These are phyloP conservation scores for Aspergillus tamarii DNA, from an alignment of 2,329 filamentous ascomycete genomes.

Conservation along the genomic window DNA sequence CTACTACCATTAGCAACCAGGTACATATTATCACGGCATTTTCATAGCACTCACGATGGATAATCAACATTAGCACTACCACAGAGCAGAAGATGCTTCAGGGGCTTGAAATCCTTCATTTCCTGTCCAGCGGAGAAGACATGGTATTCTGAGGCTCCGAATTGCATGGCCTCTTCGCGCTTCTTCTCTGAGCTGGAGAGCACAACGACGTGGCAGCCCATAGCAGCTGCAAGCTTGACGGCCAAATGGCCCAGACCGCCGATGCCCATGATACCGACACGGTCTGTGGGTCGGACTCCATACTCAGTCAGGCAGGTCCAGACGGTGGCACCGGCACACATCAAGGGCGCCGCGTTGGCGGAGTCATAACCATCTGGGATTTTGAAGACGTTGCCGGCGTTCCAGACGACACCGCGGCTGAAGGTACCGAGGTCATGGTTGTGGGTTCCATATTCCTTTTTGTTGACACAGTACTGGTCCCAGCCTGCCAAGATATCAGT, in stretches of 20 bases:
- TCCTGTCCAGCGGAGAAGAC: constrained; percentile 23
- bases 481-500: constrained; percentile 2
- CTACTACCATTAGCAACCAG: background rate
- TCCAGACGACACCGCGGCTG: constrained; percentile 34
- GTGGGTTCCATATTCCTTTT: constrained; percentile 30
- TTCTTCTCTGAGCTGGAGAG: constrained; percentile 26
- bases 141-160: constrained; percentile 67
- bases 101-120: constrained; percentile 14
- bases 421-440: constrained; percentile 37
- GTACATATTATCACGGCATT: background rate
- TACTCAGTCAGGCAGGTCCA: constrained; percentile 63
- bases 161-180: constrained; percentile 28
- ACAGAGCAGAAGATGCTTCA: constrained; percentile 23
- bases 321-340: constrained; percentile 42
- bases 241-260: constrained; percentile 74
- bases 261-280: constrained; percentile 69
- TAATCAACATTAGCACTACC: constrained; percentile 19
- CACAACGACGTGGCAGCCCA: constrained; percentile 60
- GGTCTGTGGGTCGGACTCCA: constrained; percentile 65
- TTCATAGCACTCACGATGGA: constrained; percentile 13
- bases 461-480: constrained; percentile 30
- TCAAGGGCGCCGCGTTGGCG: constrained; percentile 33
- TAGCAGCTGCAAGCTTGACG: constrained; percentile 67
- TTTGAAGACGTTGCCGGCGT: constrained; percentile 25
- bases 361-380: constrained; percentile 29